These are phyloP conservation scores for Pseudocercospora macadamiae DNA, from an alignment of 2,329 filamentous ascomycete species.

Conservation along the genomic window DNA sequence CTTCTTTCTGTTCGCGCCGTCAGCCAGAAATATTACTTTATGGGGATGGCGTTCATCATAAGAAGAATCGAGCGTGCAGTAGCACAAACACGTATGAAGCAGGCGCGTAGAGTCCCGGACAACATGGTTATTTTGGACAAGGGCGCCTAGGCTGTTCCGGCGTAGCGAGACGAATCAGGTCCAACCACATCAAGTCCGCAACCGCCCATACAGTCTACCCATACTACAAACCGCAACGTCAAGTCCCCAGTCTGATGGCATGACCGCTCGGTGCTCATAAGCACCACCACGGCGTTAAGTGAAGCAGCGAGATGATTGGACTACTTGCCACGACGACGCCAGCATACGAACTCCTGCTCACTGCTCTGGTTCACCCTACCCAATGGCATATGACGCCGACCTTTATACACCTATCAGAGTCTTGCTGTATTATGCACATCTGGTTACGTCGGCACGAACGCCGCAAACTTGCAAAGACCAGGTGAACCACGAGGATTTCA, in stretches of 20 bases:
- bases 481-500: neutral
- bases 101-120: neutral
- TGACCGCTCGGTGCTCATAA: neutral
- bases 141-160: neutral
- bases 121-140: too few relatives aligned
- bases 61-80: neutral
- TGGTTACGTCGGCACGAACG: neutral
- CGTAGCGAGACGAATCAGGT: neutral
- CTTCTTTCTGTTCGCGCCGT: too few relatives aligned
- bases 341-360: conserved; percentile 1
- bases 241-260: too few relatives aligned
- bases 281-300: neutral
- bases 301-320: neutral
- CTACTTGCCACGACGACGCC: neutral
- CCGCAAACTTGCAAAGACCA: too few relatives aligned
- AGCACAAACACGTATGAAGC: neutral
- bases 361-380: neutral
- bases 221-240: neutral
- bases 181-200: neutral
- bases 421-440: neutral
- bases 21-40: too few relatives aligned
- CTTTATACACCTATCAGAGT: neutral
- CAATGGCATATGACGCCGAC: neutral
- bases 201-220: neutral
- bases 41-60: too few relatives aligned